A percentile compares a stretch with the other conserved stretches of the same genome.
Evolutionary conservation across 1,284 basidiomycete genomes (phyloP).

Genomic region (Sphagnurus paluster): DNA sequence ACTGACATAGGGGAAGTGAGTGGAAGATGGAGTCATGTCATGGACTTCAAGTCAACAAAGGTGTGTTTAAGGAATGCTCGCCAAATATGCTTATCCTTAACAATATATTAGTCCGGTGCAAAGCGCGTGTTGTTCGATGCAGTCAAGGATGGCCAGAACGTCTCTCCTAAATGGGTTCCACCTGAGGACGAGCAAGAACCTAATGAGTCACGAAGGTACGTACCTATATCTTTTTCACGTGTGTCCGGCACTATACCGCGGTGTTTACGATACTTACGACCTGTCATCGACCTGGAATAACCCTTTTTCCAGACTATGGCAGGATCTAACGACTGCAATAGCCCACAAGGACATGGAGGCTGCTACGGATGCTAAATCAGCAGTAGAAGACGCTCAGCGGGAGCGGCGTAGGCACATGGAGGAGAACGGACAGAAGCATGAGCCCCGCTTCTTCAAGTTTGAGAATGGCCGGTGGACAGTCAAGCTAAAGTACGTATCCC

Average conservation of each 20-base stretch:
- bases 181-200: constrained; percentile 88
- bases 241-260: not conserved
- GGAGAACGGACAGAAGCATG: constrained; percentile 64
- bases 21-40: constrained; percentile 89
- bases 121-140: constrained; percentile 88
- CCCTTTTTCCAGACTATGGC: constrained; percentile 71
- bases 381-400: constrained; percentile 92
- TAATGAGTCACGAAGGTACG: constrained; percentile 84
- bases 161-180: constrained; percentile 81
- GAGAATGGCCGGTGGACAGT: constrained; percentile 81
- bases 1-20: constrained; percentile 84
- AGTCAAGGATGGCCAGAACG: constrained; percentile 65
- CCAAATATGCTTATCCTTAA: not conserved
- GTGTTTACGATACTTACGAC: no score
- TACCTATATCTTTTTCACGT: constrained; percentile 8
- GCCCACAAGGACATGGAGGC: constrained; percentile 88
- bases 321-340: constrained; percentile 86
- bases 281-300: no score
- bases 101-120: constrained; percentile 51
- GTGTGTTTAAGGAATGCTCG: constrained; percentile 34
- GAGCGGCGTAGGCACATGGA: constrained; percentile 80
- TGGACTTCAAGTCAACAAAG: constrained; percentile 82
- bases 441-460: constrained; percentile 82
- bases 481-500: constrained; percentile 63
- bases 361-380: constrained; percentile 88